A percentile compares a stretch with the other conserved stretches of the same genome.
Conservation (phyloP, 768 basidiomycete genomes). For the Hygrophoropsis aurantiaca region DNA sequence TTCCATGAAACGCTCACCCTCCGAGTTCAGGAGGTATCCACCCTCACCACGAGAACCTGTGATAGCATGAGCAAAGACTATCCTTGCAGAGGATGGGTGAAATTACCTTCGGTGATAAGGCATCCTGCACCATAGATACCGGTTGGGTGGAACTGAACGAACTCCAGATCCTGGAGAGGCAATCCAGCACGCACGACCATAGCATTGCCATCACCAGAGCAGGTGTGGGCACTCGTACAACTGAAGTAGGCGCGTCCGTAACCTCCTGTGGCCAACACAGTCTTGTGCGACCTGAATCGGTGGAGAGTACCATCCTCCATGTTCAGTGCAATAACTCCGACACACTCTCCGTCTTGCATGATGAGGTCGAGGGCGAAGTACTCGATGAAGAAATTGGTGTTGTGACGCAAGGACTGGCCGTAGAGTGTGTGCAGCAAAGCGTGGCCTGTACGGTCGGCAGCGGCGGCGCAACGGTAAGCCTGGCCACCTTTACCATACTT, state of each 20-base stretch:
- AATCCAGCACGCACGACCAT: conserved; percentile 98
- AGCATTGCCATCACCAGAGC: conserved; percentile 97
- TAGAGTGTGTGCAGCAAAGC: conserved; percentile 98
- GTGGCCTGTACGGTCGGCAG: conserved; percentile 98
- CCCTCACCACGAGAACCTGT: conserved; percentile 97
- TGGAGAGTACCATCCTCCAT: conserved; percentile 99
- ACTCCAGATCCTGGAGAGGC: conserved; percentile 95
- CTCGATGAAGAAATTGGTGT: conserved; percentile 99
- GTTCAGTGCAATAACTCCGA: conserved; percentile 98
- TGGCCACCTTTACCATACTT: conserved; percentile 98
- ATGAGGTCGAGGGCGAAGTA: conserved; percentile 99
- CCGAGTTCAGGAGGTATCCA: conserved; percentile 95
- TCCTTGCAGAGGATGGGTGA: background rate
- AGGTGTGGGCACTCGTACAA: conserved; percentile 98
- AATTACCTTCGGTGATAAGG: conserved; percentile 92
- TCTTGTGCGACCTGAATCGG: conserved; percentile 97
- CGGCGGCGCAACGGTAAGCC: conserved; percentile 97
- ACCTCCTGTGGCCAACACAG: conserved; percentile 96
- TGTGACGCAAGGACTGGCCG: conserved; percentile 96
- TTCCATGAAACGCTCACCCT: conserved; percentile 99
- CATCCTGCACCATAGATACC: conserved; percentile 99
- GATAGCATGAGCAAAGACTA: background rate
- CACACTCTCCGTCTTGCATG: conserved; percentile 98
- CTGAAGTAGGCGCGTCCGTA: conserved; percentile 98
- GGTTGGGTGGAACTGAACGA: conserved; percentile 99